Evolutionary conservation across 192 early-diverging fungal species (phyloP), one percentile per base, ranked within the genome.

Genomic region (Coemansia aciculifera): DNA sequence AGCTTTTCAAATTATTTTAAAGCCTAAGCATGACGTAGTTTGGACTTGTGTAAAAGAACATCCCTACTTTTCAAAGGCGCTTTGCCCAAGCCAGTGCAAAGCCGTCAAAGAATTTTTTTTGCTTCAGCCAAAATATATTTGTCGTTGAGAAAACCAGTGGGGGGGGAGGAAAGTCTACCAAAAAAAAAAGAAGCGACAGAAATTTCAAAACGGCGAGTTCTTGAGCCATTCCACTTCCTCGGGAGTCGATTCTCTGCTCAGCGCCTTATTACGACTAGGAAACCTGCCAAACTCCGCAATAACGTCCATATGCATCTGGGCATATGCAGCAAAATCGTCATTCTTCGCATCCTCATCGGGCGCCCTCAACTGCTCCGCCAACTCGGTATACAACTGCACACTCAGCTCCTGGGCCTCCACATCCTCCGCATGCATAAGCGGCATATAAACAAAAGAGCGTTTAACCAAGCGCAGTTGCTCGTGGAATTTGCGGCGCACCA

Each of bases 351-450:
- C 66, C 46, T 69, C 74, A 49, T 79, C 84, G 64, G 66, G 80
- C 44, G 52, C 74, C 68, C 57, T 65, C 66, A 73, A 73, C 63
- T 56, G 68, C 43, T 64, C 82, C 31, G 52, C 82, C 72, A 74
- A 68, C 77, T 79, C 78, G 5, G 63, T 68, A 66, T 83, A 85
- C 73, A 85, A 59, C 42, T 76, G 68, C 23, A 90, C 81, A 42
- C 85, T 81, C 34, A 73, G 51, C 27, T 83, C 83, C 78, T 90
- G 89, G 40, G 88, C 86, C 67, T 85, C 77, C 13, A 83, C 43
- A 27, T 84, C 78, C 67, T 90, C 89, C 0, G 89, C 88, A 61
- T 90, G 89, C 77, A 86, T 85, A 48, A 90, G 65, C 21, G 89
- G 89, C 75, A 83, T 77, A 59, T 87, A 89, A 19, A 87, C 76